Conservation (phyloP, 2,329 filamentous ascomycete species). For the Furcasterigmium sp. region DNA sequence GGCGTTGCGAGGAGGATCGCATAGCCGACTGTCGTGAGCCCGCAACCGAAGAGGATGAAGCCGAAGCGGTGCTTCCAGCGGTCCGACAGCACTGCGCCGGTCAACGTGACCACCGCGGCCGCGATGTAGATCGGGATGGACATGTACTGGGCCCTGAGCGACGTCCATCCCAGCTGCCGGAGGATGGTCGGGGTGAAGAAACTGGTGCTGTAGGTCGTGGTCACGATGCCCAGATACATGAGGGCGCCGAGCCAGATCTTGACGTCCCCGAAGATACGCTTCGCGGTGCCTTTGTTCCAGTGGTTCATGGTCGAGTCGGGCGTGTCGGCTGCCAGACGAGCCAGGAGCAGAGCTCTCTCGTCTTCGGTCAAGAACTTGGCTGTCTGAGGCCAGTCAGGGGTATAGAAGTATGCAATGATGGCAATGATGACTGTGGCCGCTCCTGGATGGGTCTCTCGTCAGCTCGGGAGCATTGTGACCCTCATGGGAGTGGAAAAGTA, state of each 20-base stretch:
- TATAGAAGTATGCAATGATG: too few relatives aligned
- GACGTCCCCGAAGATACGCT: constrained; percentile 40
- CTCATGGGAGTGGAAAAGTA: not conserved
- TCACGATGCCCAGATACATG: constrained; percentile 32
- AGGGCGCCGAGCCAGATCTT: constrained; percentile 36
- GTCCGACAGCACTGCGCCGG: constrained; percentile 37
- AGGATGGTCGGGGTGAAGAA: constrained; percentile 45
- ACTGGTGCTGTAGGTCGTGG: constrained; percentile 35
- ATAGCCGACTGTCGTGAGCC: constrained; percentile 48
- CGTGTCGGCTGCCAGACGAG: not conserved
- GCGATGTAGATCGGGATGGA: constrained; percentile 38
- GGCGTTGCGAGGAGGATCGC: constrained; percentile 46
- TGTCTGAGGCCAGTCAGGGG: too few relatives aligned
- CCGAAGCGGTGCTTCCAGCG: constrained; percentile 43
- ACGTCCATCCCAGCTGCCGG: constrained; percentile 32
- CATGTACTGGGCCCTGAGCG: constrained; percentile 34
- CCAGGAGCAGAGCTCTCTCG: not conserved
- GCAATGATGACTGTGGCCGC: too few relatives aligned
- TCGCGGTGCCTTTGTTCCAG: constrained; percentile 36
- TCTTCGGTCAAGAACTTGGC: too few relatives aligned
- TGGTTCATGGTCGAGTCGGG: constrained; percentile 11
- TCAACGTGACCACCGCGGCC: constrained; percentile 33
- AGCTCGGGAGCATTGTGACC: too few relatives aligned
- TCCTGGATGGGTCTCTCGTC: too few relatives aligned
- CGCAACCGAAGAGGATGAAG: constrained; percentile 46